phyloP scores from a whole-genome alignment of 192 early-diverging fungal genomes.

The Chytriomyces hyalinus region DNA sequence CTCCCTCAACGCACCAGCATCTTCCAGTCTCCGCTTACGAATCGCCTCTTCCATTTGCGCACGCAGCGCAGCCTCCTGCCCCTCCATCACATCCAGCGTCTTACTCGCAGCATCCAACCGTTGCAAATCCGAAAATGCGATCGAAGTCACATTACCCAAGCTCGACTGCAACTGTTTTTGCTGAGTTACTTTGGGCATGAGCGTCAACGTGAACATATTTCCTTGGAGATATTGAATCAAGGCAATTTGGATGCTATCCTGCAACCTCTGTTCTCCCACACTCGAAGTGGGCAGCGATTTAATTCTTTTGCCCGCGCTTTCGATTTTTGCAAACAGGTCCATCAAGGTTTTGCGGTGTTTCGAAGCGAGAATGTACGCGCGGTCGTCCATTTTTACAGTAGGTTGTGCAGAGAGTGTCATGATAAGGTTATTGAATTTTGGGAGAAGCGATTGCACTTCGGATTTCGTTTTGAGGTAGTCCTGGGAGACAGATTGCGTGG shows the following conservation, averaged over 20 bases:
- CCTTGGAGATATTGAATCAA: conserved; percentile 54
- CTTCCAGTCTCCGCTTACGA: conserved; percentile 47
- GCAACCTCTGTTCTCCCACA: conserved; percentile 37
- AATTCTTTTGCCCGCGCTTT: conserved; percentile 52
- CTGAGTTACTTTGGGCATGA: conserved; percentile 52
- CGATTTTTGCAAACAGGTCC: conserved; percentile 56
- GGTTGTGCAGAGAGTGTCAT: conserved; percentile 35
- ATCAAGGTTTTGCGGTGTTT: conserved; percentile 50
- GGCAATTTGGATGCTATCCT: conserved; percentile 42
- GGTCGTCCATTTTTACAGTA: conserved; percentile 43
- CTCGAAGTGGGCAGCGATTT: conserved; percentile 43
- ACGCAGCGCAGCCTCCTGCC: conserved; percentile 39
- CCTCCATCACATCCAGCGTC: conserved; percentile 39
- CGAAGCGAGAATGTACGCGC: conserved; percentile 49
- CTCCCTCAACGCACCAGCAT: conserved; percentile 42
- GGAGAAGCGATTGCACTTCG: conserved; percentile 46
- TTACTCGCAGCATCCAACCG: conserved; percentile 29
- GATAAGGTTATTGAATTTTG: conserved; percentile 53
- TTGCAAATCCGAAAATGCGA: conserved; percentile 10
- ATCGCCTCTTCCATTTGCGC: conserved; percentile 46
- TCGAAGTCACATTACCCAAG: not conserved
- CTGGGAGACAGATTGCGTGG: not conserved
- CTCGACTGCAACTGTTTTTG: not conserved
- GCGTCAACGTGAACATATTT: conserved; percentile 60
- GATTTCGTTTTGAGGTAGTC: conserved; percentile 3